phyloP scores from a whole-genome alignment of 352 stramenopile species.

The Aphanomyces stellatus region DNA sequence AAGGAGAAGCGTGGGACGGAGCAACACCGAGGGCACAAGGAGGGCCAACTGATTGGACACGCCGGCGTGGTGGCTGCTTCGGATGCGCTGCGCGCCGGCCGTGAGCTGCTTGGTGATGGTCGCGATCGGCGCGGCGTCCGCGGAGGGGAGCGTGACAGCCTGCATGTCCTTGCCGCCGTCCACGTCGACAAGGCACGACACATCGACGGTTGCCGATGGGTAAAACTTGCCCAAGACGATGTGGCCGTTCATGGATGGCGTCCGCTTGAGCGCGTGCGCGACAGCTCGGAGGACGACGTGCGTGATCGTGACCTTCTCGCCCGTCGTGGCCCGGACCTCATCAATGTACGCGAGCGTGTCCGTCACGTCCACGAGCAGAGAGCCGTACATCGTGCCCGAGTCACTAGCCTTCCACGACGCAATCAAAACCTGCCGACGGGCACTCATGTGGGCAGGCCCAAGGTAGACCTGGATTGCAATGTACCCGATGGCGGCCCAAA shows the following conservation, averaged over 20 bases:
- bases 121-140: slow-evolving; percentile 50
- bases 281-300: slow-evolving; percentile 56
- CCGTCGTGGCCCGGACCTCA: slow-evolving; percentile 28
- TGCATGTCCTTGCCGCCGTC: slow-evolving; percentile 50
- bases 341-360: slow-evolving; percentile 52
- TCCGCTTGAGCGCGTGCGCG: slow-evolving; percentile 36
- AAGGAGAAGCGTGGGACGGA: slow-evolving; percentile 46
- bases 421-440: slow-evolving; percentile 48
- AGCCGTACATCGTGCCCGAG: slow-evolving; percentile 60
- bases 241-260: slow-evolving; percentile 61
- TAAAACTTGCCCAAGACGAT: slow-evolving; percentile 66
- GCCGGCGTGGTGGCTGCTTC: slow-evolving; percentile 47
- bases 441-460: slow-evolving; percentile 44
- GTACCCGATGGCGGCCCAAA: slow-evolving; percentile 41
- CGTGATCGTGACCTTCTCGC: slow-evolving; percentile 54
- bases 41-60: slow-evolving; percentile 57
- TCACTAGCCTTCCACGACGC: no score
- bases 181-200: slow-evolving; percentile 56
- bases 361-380: slow-evolving; percentile 56
- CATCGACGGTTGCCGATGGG: slow-evolving; percentile 43
- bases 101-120: slow-evolving; percentile 40
- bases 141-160: slow-evolving; percentile 35
- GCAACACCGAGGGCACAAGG: slow-evolving; percentile 42
- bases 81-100: slow-evolving; percentile 38
- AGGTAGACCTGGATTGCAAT: slow-evolving; percentile 46